Base-by-base conservation (phyloP, 352 stramenopile genomes). In the Globisporangium acanthophoron region DNA sequence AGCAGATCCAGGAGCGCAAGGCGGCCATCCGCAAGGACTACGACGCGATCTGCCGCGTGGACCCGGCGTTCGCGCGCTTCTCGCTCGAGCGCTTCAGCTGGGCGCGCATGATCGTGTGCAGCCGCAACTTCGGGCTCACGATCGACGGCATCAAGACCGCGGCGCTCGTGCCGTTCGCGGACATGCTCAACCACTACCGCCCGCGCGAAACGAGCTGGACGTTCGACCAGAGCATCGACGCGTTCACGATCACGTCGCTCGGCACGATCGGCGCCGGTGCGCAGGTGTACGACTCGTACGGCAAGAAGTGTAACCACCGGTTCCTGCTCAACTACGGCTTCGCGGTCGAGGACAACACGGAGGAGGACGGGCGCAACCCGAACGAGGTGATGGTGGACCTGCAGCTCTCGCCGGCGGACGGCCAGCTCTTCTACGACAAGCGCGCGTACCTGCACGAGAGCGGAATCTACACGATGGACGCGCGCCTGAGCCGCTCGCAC, bases 301-400 rank as follows among this genome's bases (percentile, higher is more conserved):
- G 97, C 29, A 98, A 99, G 78, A 99, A 99, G 75, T 99, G 97
- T 79, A 99, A 99, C 80, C 97, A 99, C 74, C 88, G 86, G 9
- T 99, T 99, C 73, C 78, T 99, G 41, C 81, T 99, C 46, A 99
- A 99, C 78, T 99, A 99, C 71, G 97, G 97, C 45, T 99, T 99
- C 73, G 94, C 97, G 15, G 96, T 99, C 5, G 96, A 99, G 73
- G 87, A 98, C 69, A 99, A 99, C 72, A 94, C 90, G 24, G 97
- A 99, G 74, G 78, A 97, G 45, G 97, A 99, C 72, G 96, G 96
- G 0, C 96, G 97, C 66, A 99, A 98, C 87, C 96, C 96, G 24
- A 99, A 99, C 84, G 97, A 99, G 74, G 95, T 99, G 51, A 84
- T 92, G 64, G 80, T 94, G 11, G 80, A 91, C 50, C 71, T 94